Evolutionary conservation across 176 grass and related monocot genomes (phyloP).

Genomic region (Coix lacrymajobi): DNA sequence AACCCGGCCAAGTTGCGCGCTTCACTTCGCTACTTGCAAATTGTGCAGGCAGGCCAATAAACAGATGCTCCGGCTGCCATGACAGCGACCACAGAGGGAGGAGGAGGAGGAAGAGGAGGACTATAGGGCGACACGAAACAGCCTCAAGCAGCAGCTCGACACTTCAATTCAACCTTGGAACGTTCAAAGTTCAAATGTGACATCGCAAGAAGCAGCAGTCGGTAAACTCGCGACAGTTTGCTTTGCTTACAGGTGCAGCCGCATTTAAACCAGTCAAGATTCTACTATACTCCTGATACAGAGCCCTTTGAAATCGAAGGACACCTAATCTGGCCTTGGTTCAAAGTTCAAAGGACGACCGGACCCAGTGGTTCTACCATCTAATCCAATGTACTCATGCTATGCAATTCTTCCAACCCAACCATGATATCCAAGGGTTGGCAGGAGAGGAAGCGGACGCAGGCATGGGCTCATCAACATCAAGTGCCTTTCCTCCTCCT

Average conservation of each 20-base stretch:
- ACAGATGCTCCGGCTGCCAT: not conserved
- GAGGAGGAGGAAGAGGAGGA: no score
- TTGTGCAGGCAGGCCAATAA: not conserved
- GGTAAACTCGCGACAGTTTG: not conserved
- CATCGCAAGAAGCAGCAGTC: not conserved
- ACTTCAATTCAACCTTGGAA: not conserved
- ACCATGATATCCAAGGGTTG: not conserved
- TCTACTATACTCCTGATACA: no score
- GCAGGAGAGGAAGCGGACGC: no score
- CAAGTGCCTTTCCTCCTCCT: not conserved
- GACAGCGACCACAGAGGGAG: not conserved
- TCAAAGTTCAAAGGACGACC: no score
- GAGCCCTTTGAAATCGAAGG: no score
- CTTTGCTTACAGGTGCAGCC: not conserved
- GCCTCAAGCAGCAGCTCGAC: not conserved
- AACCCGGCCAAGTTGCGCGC: not conserved
- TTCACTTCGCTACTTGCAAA: not conserved
- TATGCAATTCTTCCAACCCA: not conserved
- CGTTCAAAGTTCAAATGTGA: not conserved
- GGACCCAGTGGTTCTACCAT: not conserved
- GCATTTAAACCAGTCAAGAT: not conserved
- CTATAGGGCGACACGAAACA: not conserved
- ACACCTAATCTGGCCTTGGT: no score
- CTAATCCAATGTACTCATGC: not conserved
- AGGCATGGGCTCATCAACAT: conserved; percentile 6